Evolutionary conservation across 495 filamentous ascomycete species (phyloP), one percentile per base, ranked within the genome.

Genomic region (Penicillium tannophilum): DNA sequence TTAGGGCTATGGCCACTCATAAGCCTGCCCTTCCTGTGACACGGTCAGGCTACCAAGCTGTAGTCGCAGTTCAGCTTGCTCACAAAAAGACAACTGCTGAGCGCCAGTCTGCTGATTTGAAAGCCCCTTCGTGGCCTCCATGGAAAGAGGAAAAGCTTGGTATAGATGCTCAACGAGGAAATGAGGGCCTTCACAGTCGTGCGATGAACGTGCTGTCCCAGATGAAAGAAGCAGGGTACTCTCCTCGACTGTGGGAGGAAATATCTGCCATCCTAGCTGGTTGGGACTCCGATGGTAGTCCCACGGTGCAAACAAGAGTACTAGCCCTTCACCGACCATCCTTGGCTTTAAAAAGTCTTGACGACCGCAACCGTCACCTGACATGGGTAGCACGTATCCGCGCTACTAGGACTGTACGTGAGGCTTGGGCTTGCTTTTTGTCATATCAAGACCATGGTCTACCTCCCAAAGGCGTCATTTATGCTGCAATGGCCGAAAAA

Each of bases 341-440:
- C 59, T 55, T 76, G 24, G 54, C 46, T 23, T 28, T 59, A 43
- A 16, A 39, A 63, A 17, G 7, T 39, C 8, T 2, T 2, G 4
- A 36, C 6, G 26, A 36, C 9, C 54, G 53, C 4, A 50, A 66
- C 19, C 55, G 74, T 42, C 51, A 58, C 0, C 41, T 62, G 19
- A 61, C 83, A 2, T 91, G 88, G 88, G 79, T 74, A 31, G 85
- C 82, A 11, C 80, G 88, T 9, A 82, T 90, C 39, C 72, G 78
- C 31, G 79, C 88, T 11, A 91, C 88, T 7, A 76, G 88, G 19
- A 91, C 88, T 2, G 67, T 85, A 20, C 79, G 86, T 39, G 88
- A 91, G 73, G 89, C 88, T 11, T 91, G 89, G 89, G 82, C 80
- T 16, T 84, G 83, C 55, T 91, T 90, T 65, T 64, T 86, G 9